Conservation (phyloP, 345 rosid genomes). For the Capsella bursapastoris region DNA sequence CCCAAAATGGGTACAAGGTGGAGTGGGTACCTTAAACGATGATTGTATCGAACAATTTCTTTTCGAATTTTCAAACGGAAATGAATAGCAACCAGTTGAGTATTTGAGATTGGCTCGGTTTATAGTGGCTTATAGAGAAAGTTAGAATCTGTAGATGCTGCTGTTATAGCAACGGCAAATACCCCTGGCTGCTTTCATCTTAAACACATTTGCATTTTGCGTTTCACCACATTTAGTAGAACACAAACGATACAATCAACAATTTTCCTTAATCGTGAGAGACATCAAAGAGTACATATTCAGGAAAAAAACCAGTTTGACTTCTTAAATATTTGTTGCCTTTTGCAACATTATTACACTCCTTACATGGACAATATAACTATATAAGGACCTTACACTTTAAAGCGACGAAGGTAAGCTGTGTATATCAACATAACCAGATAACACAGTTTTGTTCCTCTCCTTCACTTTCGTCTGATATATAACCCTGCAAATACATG, state of each 20-base stretch:
- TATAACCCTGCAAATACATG: conserved; percentile 59
- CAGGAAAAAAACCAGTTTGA: background rate
- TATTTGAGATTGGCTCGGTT: background rate
- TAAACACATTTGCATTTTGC: background rate
- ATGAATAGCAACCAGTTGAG: background rate
- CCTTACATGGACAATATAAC: background rate
- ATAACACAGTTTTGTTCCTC: conserved; percentile 61
- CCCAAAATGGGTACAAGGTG: background rate
- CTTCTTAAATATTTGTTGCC: conserved; percentile 13
- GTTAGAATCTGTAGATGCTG: background rate
- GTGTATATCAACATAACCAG: conserved; percentile 72
- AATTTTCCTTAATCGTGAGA: background rate
- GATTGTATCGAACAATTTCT: no score
- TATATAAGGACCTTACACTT: background rate
- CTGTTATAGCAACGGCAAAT: background rate
- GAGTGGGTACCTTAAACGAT: background rate
- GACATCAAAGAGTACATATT: background rate
- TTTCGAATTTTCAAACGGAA: no score
- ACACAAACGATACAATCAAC: background rate
- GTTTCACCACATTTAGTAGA: background rate
- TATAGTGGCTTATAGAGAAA: background rate
- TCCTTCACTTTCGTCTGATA: conserved; percentile 75
- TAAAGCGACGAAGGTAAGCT: conserved; percentile 55
- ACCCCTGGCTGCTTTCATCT: background rate
- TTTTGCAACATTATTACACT: background rate